Percentiles rank a stretch among this genome's conserved stretches.
phyloP scores from a whole-genome alignment of 768 basidiomycete species.

The Agaricus sinodeliciosus region DNA sequence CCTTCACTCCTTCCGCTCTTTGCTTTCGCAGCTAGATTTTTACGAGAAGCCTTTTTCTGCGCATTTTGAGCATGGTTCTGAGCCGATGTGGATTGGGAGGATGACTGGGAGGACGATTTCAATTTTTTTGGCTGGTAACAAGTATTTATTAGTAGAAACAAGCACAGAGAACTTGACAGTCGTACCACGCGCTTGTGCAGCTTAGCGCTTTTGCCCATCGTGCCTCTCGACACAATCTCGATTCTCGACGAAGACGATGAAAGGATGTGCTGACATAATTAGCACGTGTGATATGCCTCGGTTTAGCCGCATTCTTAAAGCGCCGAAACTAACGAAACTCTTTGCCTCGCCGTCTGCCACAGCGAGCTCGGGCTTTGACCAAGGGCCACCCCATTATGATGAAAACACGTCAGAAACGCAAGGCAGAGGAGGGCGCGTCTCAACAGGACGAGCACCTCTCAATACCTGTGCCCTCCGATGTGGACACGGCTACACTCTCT shows the following conservation, averaged over 20 bases:
- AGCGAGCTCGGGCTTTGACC: conserved; percentile 23
- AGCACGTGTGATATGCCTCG: conserved; percentile 20
- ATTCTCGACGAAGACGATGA: neutral
- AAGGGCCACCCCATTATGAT: conserved; percentile 23
- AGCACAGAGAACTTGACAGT: neutral
- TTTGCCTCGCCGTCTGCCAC: conserved; percentile 30
- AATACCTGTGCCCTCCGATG: conserved; percentile 56
- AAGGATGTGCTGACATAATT: conserved; percentile 20
- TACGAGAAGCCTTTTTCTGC: conserved; percentile 45
- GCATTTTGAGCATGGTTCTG: conserved; percentile 32
- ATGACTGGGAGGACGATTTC: conserved; percentile 21
- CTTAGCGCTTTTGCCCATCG: conserved; percentile 61
- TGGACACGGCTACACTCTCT: conserved; percentile 56
- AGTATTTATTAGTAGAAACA: neutral
- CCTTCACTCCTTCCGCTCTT: conserved; percentile 23
- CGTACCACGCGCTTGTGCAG: conserved; percentile 55
- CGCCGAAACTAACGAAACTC: neutral
- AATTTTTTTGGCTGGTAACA: conserved; percentile 28
- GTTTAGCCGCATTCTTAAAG: conserved; percentile 9
- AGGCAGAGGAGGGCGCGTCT: conserved; percentile 31
- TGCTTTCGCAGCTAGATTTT: conserved; percentile 29
- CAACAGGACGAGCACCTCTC: conserved; percentile 30
- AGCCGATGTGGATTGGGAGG: conserved; percentile 17
- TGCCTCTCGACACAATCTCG: conserved; percentile 15
- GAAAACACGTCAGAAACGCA: conserved; percentile 60